Percentiles rank a stretch among this genome's conserved stretches.
Evolutionary conservation across 768 basidiomycete species (phyloP).

Genomic region (Leccinum variicolor): DNA sequence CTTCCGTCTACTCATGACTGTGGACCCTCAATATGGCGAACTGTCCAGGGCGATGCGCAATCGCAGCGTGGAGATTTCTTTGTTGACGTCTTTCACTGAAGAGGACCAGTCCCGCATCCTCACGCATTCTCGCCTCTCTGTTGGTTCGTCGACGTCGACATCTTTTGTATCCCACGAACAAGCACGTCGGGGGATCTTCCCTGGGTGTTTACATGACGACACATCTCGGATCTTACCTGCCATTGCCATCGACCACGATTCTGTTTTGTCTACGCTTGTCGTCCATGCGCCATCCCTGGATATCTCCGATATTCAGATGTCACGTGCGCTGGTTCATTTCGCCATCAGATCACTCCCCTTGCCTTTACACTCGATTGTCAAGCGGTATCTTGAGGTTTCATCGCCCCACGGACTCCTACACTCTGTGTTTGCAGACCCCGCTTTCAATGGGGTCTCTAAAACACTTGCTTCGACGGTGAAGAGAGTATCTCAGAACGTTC

Average conservation of each 20-base stretch:
- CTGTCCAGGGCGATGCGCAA: constrained; percentile 98
- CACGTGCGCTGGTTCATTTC: constrained; percentile 27
- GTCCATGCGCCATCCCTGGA: constrained; percentile 37
- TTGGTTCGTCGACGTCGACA: constrained; percentile 2
- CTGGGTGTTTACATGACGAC: neutral
- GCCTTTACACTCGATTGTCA: constrained; percentile 14
- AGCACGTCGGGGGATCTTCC: constrained; percentile 24
- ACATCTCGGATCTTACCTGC: constrained; percentile 29
- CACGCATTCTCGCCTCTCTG: constrained; percentile 52
- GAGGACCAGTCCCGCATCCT: constrained; percentile 49
- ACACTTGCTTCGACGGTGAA: constrained; percentile 14
- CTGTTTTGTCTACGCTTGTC: constrained; percentile 40
- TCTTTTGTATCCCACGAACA: constrained; percentile 19
- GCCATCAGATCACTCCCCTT: constrained; percentile 20
- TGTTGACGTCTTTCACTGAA: constrained; percentile 36
- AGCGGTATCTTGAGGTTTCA: constrained; percentile 20
- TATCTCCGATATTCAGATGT: constrained; percentile 1
- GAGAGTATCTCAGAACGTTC: constrained; percentile 2
- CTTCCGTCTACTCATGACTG: constrained; percentile 92
- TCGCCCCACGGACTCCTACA: constrained; percentile 10
- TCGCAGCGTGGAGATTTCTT: constrained; percentile 82
- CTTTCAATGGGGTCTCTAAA: constrained; percentile 10
- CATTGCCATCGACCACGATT: constrained; percentile 47
- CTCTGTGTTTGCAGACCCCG: constrained; percentile 18
- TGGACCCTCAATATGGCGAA: constrained; percentile 90